Conservation (phyloP, 2,329 filamentous ascomycete genomes). For the Cladosporium sp. region DNA sequence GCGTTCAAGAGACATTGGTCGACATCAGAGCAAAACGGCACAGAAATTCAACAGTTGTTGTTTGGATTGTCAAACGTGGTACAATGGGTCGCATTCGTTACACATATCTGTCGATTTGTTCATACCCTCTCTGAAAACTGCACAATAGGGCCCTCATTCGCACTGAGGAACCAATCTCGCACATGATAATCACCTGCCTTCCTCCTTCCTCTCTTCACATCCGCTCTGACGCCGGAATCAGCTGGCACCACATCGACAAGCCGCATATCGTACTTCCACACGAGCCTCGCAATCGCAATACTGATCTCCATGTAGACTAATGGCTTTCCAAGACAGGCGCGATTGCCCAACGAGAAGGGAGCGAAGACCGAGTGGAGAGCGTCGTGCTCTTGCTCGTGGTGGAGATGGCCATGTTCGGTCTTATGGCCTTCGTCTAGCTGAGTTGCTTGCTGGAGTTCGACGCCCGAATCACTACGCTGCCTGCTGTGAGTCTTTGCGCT, state of each 20-base stretch:
- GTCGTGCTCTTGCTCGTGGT: neutral
- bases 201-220: constrained; percentile 51
- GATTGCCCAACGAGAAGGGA: constrained; percentile 69
- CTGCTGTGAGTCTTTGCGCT: neutral
- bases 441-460: neutral
- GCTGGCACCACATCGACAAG: constrained; percentile 21
- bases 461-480: constrained; percentile 12
- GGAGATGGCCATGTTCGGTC: neutral
- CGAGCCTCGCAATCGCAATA: constrained; percentile 28
- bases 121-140: constrained; percentile 45
- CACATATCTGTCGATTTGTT: neutral
- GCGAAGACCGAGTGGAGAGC: constrained; percentile 65
- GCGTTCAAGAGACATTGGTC: neutral
- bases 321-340: constrained; percentile 69
- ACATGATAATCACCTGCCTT: constrained; percentile 66
- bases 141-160: constrained; percentile 70
- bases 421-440: neutral
- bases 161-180: constrained; percentile 70
- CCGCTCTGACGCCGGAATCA: constrained; percentile 52
- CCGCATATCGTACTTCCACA: constrained; percentile 31
- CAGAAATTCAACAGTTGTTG: neutral
- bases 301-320: constrained; percentile 31
- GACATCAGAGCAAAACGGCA: neutral
- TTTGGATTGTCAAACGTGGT: neutral
- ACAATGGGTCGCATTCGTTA: too few species aligned